Base-by-base conservation (phyloP, 2,329 filamentous ascomycete genomes). In the Malbranchea zuffiana region DNA sequence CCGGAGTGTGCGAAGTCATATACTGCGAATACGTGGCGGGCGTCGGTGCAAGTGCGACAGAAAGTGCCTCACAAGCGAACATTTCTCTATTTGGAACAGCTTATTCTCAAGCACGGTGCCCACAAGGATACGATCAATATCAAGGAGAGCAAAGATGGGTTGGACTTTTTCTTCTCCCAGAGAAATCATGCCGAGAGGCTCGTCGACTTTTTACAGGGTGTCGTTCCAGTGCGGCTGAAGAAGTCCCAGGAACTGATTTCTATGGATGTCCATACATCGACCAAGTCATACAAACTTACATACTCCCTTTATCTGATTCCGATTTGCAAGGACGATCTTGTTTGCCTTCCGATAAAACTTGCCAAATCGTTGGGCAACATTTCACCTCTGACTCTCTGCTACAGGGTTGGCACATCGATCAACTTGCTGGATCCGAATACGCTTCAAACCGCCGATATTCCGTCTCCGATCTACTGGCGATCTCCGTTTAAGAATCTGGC, bases 81-180 rank as follows among this genome's bases (percentile, higher is more conserved):
- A 1, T 84, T 84, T 59, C 60, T 84, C 41, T 82, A 74, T 56
- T 76, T 96, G 23, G 90, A 96, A 62, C 88, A 98, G 68, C 71
- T 96, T 39, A 93, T 98, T 50, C 69, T 98, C 50, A 96, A 95
- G 68, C 86, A 96, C 59, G 75, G 75, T 39, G 90, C 88, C 3
- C 87, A 94, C 60, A 75, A 77, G 47, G 87, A 98, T 49, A 90
- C 88, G 1, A 87, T 95, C 62, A 98, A 96, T 60, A 98, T 98
- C 65, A 95, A 92, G 58, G 90, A 98, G 63, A 82, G 84, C 18
- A 87, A 87, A 62, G 86, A 95, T 50, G 90, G 90, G 1, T 78
- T 98, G 42, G 90, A 98, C 58, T 98, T 98, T 60, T 98, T 80
- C 70, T 98, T 90, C 55, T 74, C 84, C 0, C 78, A 82, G 41